Percentiles rank a stretch among this genome's conserved stretches.
phyloP scores from a whole-genome alignment of 768 basidiomycete genomes.

The Sarcomyxa edulis region DNA sequence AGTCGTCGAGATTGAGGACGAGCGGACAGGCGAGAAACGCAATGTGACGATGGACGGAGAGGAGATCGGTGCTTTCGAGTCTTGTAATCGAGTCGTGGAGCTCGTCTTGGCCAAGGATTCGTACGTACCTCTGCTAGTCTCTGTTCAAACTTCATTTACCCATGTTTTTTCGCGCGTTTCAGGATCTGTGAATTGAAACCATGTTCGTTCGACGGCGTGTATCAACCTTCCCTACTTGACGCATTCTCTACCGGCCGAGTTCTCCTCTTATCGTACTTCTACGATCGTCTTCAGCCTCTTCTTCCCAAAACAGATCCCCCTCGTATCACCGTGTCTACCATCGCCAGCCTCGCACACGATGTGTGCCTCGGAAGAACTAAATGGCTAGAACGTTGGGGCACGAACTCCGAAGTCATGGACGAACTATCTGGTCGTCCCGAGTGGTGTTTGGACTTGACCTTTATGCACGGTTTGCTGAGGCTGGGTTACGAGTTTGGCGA shows the following conservation, averaged over 20 bases:
- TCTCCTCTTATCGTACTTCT: constrained; percentile 96
- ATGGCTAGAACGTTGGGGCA: constrained; percentile 52
- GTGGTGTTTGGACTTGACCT: constrained; percentile 94
- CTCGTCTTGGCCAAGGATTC: constrained; percentile 94
- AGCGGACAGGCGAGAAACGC: constrained; percentile 28
- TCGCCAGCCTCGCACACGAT: constrained; percentile 57
- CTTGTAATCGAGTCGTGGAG: constrained; percentile 79
- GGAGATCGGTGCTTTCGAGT: constrained; percentile 78
- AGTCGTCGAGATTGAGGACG: constrained; percentile 58
- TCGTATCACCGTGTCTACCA: constrained; percentile 45
- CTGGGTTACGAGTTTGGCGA: constrained; percentile 88
- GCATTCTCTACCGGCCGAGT: constrained; percentile 79
- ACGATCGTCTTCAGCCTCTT: constrained; percentile 86
- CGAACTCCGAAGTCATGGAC: constrained; percentile 27
- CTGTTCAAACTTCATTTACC: not conserved
- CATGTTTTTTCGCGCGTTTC: not conserved
- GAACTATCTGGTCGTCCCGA: constrained; percentile 85
- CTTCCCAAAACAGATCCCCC: constrained; percentile 25
- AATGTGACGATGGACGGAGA: constrained; percentile 86
- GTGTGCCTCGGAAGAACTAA: constrained; percentile 67
- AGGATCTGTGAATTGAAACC: constrained; percentile 89
- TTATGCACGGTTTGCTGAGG: constrained; percentile 84
- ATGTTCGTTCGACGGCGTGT: constrained; percentile 96
- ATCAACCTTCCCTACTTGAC: constrained; percentile 89
- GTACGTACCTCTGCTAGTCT: constrained; percentile 37